These are phyloP conservation scores for Dioszegia crocea DNA, from an alignment of 768 basidiomycete species.

Conservation along the genomic window DNA sequence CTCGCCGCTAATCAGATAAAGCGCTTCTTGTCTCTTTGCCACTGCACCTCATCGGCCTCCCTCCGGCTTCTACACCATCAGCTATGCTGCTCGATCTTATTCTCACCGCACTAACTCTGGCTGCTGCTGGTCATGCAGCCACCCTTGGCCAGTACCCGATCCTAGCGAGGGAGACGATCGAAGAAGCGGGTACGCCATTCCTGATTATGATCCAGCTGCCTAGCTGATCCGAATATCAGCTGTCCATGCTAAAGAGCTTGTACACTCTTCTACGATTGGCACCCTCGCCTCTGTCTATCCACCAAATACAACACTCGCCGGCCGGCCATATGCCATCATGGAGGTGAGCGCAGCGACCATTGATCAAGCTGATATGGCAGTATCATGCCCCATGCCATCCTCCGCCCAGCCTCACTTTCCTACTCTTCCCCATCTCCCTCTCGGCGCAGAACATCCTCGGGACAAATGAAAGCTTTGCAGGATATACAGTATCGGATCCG, in stretches of 20 bases:
- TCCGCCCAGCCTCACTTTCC: constrained; percentile 38
- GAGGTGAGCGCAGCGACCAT: constrained; percentile 27
- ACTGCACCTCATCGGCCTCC: neutral
- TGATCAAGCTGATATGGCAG: constrained; percentile 6
- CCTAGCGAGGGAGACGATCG: constrained; percentile 13
- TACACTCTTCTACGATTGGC: constrained; percentile 29
- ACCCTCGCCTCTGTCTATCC: constrained; percentile 28
- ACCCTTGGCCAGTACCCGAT: neutral
- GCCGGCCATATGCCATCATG: constrained; percentile 43
- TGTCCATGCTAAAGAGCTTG: constrained; percentile 23
- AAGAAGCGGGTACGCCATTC: constrained; percentile 24
- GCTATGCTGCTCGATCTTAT: neutral
- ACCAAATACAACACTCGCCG: constrained; percentile 8
- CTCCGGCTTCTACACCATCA: neutral
- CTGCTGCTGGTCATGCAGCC: neutral
- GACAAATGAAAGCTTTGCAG: constrained; percentile 21
- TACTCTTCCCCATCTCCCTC: constrained; percentile 43
- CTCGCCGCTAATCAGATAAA: neutral
- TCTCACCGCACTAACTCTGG: neutral
- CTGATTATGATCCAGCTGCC: too few relatives aligned
- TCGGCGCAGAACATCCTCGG: constrained; percentile 39
- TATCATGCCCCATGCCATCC: constrained; percentile 46
- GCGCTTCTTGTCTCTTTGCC: neutral
- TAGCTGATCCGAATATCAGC: constrained; percentile 9
- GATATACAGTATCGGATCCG: constrained; percentile 40